Percentiles rank a stretch among this genome's conserved stretches.
Evolutionary conservation across 805 yeast species (phyloP).

Genomic region (Ogataea degrootiae): DNA sequence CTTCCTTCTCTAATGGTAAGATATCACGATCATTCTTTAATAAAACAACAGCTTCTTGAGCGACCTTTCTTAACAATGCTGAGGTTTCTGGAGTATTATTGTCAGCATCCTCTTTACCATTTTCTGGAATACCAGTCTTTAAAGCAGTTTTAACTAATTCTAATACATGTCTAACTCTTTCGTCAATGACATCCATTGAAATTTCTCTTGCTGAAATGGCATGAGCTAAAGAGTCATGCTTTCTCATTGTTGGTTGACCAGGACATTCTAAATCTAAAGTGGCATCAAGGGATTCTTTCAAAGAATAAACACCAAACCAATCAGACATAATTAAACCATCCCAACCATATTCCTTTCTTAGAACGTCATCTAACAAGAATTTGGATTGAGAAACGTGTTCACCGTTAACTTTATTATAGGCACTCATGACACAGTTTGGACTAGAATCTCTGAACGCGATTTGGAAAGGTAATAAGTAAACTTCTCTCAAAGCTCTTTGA

Average conservation of each 20-base stretch:
- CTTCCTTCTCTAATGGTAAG: constrained; percentile 43
- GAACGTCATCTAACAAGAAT: constrained; percentile 39
- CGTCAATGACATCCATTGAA: constrained; percentile 38
- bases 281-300: constrained; percentile 42
- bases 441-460: constrained; percentile 48
- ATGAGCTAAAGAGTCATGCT: constrained; percentile 36
- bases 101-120: constrained; percentile 33
- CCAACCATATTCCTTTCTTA: constrained; percentile 56
- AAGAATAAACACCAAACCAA: constrained; percentile 59
- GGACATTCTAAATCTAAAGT: constrained; percentile 70
- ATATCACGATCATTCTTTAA: constrained; percentile 46
- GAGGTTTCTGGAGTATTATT: constrained; percentile 49
- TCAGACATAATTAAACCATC: constrained; percentile 58
- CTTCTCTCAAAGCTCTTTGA: constrained; percentile 61
- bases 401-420: constrained; percentile 62
- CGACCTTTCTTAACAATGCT: constrained; percentile 38
- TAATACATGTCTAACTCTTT: constrained; percentile 44
- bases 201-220: constrained; percentile 42
- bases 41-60: constrained; percentile 50
- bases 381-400: constrained; percentile 49
- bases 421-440: constrained; percentile 57
- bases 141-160: constrained; percentile 41
- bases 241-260: constrained; percentile 50
- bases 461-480: constrained; percentile 62
- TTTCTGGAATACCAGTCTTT: constrained; percentile 37